These are phyloP conservation scores for Neurospora sp. DNA, from an alignment of 495 filamentous ascomycete species.

Conservation along the genomic window DNA sequence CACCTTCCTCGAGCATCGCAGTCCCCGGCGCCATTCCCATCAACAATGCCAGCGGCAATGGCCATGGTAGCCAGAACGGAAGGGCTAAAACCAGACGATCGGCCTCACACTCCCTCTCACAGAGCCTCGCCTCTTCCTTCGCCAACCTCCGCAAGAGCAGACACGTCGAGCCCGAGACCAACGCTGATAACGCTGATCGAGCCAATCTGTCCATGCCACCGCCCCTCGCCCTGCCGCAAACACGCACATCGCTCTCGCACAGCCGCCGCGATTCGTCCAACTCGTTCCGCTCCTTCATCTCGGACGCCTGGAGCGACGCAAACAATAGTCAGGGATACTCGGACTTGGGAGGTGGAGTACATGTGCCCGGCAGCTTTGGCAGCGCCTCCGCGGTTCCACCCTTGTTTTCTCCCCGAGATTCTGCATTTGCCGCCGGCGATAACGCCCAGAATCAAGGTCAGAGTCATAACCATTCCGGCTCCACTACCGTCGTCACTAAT, in stretches of 20 bases:
- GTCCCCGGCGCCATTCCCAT: neutral
- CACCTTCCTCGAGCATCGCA: neutral
- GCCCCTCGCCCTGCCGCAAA: slow-evolving; percentile 23
- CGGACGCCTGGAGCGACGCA: slow-evolving; percentile 22
- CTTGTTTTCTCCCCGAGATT: slow-evolving; percentile 13
- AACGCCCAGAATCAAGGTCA: neutral
- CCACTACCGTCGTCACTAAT: neutral
- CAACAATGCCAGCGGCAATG: neutral
- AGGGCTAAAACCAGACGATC: neutral
- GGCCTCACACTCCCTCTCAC: slow-evolving; percentile 13
- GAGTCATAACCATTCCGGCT: neutral
- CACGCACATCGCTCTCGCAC: slow-evolving; percentile 12
- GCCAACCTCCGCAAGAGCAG: slow-evolving; percentile 34
- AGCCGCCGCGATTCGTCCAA: slow-evolving; percentile 22
- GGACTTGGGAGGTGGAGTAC: slow-evolving; percentile 2
- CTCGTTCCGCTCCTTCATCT: slow-evolving; percentile 2
- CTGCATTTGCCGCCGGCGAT: slow-evolving; percentile 8
- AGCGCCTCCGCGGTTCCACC: neutral
- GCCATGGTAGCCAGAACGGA: neutral
- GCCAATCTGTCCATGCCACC: slow-evolving; percentile 54
- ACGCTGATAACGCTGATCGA: slow-evolving; percentile 30
- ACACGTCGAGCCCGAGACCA: slow-evolving; percentile 40
- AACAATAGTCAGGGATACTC: slow-evolving; percentile 5
- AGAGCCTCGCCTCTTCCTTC: slow-evolving; percentile 15
- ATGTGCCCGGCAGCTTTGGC: neutral